Evolutionary conservation across 148 eudicot genomes (phyloP).

Genomic region (Heliamphora exappendiculata): DNA sequence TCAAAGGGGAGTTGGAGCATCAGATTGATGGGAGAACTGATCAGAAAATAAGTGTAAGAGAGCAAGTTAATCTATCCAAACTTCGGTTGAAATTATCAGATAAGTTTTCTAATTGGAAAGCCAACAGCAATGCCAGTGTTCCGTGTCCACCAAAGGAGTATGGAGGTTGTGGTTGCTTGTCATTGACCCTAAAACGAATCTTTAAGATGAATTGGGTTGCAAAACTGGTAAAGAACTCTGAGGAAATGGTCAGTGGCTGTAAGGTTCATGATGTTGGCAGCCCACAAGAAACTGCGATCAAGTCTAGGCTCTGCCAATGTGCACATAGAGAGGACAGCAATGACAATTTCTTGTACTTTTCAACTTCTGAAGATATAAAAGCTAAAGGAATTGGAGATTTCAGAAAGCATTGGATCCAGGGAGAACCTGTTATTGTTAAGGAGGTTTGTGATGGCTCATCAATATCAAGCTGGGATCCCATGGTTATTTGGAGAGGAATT

Average conservation of each 20-base stretch:
- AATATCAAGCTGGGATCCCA: slow-evolving; percentile 75
- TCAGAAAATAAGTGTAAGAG: slow-evolving; percentile 16
- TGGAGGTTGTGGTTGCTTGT: slow-evolving; percentile 74
- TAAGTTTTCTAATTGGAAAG: slow-evolving; percentile 67
- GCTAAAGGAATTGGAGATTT: slow-evolving; percentile 62
- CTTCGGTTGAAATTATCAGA: slow-evolving; percentile 25
- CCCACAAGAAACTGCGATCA: slow-evolving; percentile 21
- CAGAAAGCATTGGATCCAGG: slow-evolving; percentile 67
- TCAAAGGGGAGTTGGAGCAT: slow-evolving; percentile 26
- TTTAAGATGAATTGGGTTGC: slow-evolving; percentile 99
- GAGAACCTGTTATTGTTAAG: slow-evolving; percentile 75
- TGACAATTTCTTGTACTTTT: slow-evolving; percentile 56
- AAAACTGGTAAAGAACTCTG: slow-evolving; percentile 78
- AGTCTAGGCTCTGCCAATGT: slow-evolving; percentile 37
- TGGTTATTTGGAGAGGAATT: slow-evolving; percentile 74
- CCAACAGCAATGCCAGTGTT: slow-evolving; percentile 69
- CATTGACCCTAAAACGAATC: slow-evolving; percentile 58
- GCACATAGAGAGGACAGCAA: slow-evolving; percentile 33
- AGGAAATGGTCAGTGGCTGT: slow-evolving; percentile 91
- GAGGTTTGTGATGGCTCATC: slow-evolving; percentile 59
- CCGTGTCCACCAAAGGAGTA: slow-evolving; percentile 68
- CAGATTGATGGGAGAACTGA: slow-evolving; percentile 21
- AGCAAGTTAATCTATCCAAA: slow-evolving; percentile 31
- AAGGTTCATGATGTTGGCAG: slow-evolving; percentile 30
- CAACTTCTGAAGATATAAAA: slow-evolving; percentile 56